phyloP scores from a whole-genome alignment of 2,329 filamentous ascomycete genomes.

The Xylariales sp. region DNA sequence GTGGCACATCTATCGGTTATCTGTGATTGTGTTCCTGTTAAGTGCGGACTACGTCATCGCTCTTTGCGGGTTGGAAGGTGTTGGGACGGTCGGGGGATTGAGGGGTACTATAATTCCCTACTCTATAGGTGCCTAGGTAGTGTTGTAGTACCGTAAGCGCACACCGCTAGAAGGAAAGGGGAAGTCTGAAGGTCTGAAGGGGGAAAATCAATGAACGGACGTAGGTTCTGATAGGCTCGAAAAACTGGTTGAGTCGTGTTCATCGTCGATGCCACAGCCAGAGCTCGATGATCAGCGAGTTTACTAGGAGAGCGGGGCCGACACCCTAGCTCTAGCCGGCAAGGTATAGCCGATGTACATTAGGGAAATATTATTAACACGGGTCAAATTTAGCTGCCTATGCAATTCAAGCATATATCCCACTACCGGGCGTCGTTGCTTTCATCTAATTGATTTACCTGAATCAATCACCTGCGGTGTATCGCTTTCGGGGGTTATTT shows the following conservation, averaged over 20 bases:
- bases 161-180: constrained; percentile 26
- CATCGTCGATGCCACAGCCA: constrained; percentile 38
- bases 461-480: not conserved
- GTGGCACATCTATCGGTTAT: not conserved
- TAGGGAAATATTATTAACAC: not conserved
- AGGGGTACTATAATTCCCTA: constrained; percentile 10
- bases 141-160: not conserved
- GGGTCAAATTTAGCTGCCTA: not conserved
- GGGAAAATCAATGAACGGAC: not conserved
- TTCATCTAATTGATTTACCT: no score
- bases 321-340: constrained; percentile 13
- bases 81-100: no score
- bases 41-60: constrained; percentile 26
- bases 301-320: constrained; percentile 22
- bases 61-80: not conserved
- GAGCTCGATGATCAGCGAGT: constrained; percentile 36
- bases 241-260: constrained; percentile 1
- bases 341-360: constrained; percentile 12
- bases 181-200: not conserved
- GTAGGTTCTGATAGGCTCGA: constrained; percentile 21
- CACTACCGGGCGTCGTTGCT: not conserved
- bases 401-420: not conserved
- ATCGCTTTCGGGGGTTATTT: not conserved
- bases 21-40: no score
- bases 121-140: not conserved